A percentile compares a stretch with the other conserved stretches of the same genome.
phyloP scores from a whole-genome alignment of 306 rosid genomes.

The Trifolium fragiferum region DNA sequence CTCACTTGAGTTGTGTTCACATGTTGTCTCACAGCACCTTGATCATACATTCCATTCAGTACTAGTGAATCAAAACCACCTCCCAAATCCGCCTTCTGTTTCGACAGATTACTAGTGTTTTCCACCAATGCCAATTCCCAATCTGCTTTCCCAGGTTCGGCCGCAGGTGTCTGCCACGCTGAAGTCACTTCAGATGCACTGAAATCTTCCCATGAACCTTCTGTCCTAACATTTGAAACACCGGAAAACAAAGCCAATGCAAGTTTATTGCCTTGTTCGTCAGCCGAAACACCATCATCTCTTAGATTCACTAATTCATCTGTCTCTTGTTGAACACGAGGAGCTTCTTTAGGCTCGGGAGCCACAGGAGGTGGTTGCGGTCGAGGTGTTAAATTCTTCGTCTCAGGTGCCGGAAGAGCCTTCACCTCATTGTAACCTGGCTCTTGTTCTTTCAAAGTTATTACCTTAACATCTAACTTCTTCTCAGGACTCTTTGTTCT shows the following conservation, averaged over 20 bases:
- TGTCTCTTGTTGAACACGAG: constrained; percentile 42
- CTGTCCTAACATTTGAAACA: constrained; percentile 45
- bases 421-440: constrained; percentile 58
- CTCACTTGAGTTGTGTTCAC: constrained; percentile 58
- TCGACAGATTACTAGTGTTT: constrained; percentile 59
- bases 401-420: constrained; percentile 76
- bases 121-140: constrained; percentile 93
- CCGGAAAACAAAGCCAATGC: constrained; percentile 82
- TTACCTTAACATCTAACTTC: constrained; percentile 49
- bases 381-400: constrained; percentile 50
- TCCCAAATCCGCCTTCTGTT: constrained; percentile 70
- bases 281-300: constrained; percentile 68
- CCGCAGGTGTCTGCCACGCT: constrained; percentile 83
- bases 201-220: constrained; percentile 84
- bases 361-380: constrained; percentile 7
- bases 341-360: constrained; percentile 37
- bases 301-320: constrained; percentile 74
- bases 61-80: constrained; percentile 83
- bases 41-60: constrained; percentile 91
- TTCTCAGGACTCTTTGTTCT: constrained; percentile 56
- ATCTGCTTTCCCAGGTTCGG: constrained; percentile 74
- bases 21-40: constrained; percentile 82
- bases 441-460: constrained; percentile 43
- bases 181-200: constrained; percentile 67
- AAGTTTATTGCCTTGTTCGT: constrained; percentile 78